Evolutionary conservation across 2,329 filamentous ascomycete genomes (phyloP), one percentile per base, ranked within the genome.

Genomic region (Colletotrichum lindemuthianum): DNA sequence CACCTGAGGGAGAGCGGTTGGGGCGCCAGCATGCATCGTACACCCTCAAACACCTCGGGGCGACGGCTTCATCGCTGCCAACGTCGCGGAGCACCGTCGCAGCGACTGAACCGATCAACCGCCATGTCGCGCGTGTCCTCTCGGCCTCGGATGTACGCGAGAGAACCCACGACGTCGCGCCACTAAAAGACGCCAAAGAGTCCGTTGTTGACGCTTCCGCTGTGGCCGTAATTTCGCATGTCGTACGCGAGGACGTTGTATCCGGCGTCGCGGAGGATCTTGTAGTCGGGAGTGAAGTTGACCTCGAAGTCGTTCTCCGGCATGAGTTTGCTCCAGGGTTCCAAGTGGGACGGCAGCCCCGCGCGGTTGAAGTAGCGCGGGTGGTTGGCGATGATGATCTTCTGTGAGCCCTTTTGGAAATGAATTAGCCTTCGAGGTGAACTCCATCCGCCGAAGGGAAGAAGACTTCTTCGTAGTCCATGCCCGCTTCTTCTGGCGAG

Each of bases 201-300:
- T 32, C 48, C 61, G 16, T 49, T 44, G 12, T 50, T 53, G 24
- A 16, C 56, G 36, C 40, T 37, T 6, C 45, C 61, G 33, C 36
- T 45, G 36, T 60, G 44, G 15, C 61, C 61, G 34, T 60, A 24
- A 41, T 65, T 60, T 32, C 57, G 61, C 8, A 65, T 16, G 39
- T 81, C 16, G 78, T 83, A 41, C 79, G 81, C 5, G 10, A 65
- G 44, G 15, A 65, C 45, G 43, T 65, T 65, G 11, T 40, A 65
- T 4, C 61, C 56, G 13, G 56, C 56, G 12, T 65, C 61, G 45
- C 60, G 61, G 8, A 65, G 61, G n/a, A 53, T 53, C 43, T 65
- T 65, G 32, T 50, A 60, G 61, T 65, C 61, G 5, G 57, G 61
- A 7, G 60, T 41, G 57, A 65, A 65, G 49, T 57, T 65, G 8